Base-by-base conservation (phyloP, 2,329 filamentous ascomycete genomes). In the Colletotrichum lindemuthianum region DNA sequence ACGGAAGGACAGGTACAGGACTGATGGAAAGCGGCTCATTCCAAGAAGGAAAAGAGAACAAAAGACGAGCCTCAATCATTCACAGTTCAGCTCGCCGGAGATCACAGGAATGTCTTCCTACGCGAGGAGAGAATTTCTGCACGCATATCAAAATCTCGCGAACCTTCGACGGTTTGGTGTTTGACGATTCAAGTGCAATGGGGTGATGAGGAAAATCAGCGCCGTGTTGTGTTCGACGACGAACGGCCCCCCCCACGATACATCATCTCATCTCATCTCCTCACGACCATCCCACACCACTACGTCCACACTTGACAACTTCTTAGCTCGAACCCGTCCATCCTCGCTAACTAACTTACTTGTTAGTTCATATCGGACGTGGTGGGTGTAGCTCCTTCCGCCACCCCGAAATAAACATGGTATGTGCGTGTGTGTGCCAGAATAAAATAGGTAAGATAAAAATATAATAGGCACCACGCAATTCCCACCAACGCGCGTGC, bases 61-160 rank as follows among this genome's bases (percentile, higher is more conserved):
- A 15, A 32, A 24, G 56, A 55, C 40, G 56, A 60, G 49, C 56
- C 60, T 64, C 56, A 24, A 64, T 51, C 60, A 64, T 54, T 53
- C 39, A 60, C 49, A 33, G 43, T 60, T 60, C 56, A 13, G 40
- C 16, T 44, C 24, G 24, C 24, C 3, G 24, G 24, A 24, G 41
- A 48, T 49, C 41, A 59, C 36, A 13, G 32, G 24, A 24, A 24
- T 24, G 24, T 24, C 3, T 24, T 24, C 24, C 49, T 34, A n/a
- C 15, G 24, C n/a, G 13, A 34, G 24, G 24, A 24, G 24, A 24
- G 24, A 37, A 32, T 53, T 54, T 59, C 24, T 48, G 9, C 34
- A 7, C 43, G 56, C 60, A 39, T 53, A 55, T 65, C 61, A 49
- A 60, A 60, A 56, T 51, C 51, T 39, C 33, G 36, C 16, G 15